A percentile compares a stretch with the other conserved stretches of the same genome.
Evolutionary conservation across 78 protist genomes (phyloP).

Genomic region (Dictyostelium brefeldianum): DNA sequence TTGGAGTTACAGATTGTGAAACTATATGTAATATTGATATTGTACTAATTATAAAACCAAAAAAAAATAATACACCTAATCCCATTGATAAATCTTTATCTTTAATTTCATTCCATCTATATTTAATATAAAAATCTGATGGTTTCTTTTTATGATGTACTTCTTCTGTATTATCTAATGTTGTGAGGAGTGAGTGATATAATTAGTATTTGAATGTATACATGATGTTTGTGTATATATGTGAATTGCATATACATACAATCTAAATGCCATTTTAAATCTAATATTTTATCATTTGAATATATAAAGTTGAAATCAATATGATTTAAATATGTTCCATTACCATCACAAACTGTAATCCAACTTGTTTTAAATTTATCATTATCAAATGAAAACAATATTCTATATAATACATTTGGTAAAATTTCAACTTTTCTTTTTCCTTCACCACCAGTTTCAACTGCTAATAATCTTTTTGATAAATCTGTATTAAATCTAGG

Average conservation of each 20-base stretch:
- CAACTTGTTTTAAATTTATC: slow-evolving; percentile 64
- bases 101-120: slow-evolving; percentile 59
- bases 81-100: slow-evolving; percentile 54
- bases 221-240: not conserved
- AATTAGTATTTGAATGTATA: no score
- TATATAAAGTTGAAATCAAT: slow-evolving; percentile 52
- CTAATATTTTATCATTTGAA: slow-evolving; percentile 60
- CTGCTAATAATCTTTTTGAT: slow-evolving; percentile 2
- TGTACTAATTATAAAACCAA: slow-evolving; percentile 47
- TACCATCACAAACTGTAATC: slow-evolving; percentile 64
- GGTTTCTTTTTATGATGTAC: slow-evolving; percentile 62
- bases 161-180: slow-evolving; percentile 64
- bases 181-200: no score
- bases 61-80: slow-evolving; percentile 46
- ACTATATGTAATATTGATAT: slow-evolving; percentile 23
- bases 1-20: not conserved
- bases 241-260: slow-evolving; percentile 25
- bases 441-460: not conserved
- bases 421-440: not conserved
- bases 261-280: slow-evolving; percentile 59
- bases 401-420: not conserved
- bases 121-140: slow-evolving; percentile 50
- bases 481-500: slow-evolving; percentile 1
- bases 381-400: slow-evolving; percentile 37
- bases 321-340: slow-evolving; percentile 66